Conservation (phyloP, 345 rosid genomes). For the Gossypium arboreum region DNA sequence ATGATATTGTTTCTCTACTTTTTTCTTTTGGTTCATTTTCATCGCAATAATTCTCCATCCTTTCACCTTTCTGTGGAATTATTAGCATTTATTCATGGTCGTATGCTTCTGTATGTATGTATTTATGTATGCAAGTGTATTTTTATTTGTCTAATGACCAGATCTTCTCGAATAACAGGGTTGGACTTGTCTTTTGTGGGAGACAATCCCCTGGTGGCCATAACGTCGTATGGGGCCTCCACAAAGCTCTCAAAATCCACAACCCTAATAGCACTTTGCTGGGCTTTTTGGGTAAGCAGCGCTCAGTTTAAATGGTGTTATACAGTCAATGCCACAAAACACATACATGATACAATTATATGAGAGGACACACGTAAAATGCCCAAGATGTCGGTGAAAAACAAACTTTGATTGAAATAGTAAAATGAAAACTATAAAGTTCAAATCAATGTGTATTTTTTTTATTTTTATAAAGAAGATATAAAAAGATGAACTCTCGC, state of each 20-base stretch:
- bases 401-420: too few relatives aligned
- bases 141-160: neutral
- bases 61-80: constrained; percentile 5
- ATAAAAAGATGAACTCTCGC: too few relatives aligned
- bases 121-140: neutral
- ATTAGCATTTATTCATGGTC: neutral
- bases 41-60: neutral
- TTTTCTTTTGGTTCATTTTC: neutral
- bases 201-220: constrained; percentile 99
- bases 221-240: constrained; percentile 94
- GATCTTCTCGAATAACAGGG: constrained; percentile 39
- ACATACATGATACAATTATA: neutral
- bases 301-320: constrained; percentile 2
- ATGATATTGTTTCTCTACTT: neutral
- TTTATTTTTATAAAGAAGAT: too few relatives aligned
- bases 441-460: too few relatives aligned
- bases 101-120: neutral
- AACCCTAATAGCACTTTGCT: constrained; percentile 65
- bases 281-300: constrained; percentile 76
- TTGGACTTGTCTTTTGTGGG: constrained; percentile 89
- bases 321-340: neutral
- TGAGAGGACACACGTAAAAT: neutral
- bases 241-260: constrained; percentile 74
- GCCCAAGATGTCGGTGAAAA: too few relatives aligned
- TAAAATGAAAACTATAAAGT: too few relatives aligned